Percentiles rank a stretch among this genome's conserved stretches.
Conservation (phyloP, 1,139 yeast genomes). For the Yamadazyma atlantica region DNA sequence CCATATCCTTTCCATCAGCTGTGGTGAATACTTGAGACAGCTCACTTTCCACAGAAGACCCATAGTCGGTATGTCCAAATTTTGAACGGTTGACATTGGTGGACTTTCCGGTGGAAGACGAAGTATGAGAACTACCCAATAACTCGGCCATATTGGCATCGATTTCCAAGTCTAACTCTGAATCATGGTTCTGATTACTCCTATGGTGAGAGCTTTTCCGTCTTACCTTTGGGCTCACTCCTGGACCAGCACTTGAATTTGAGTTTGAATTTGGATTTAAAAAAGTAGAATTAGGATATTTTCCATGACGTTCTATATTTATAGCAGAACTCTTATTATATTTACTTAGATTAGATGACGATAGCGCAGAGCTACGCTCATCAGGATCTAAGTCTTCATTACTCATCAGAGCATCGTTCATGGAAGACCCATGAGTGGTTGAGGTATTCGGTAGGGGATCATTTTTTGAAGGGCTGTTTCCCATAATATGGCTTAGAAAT, state of each 20-base stretch:
- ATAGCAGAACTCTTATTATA: slow-evolving; percentile 18
- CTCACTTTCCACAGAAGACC: slow-evolving; percentile 43
- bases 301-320: slow-evolving; percentile 16
- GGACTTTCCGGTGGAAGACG: slow-evolving; percentile 3
- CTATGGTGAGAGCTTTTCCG: slow-evolving; percentile 3
- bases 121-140: slow-evolving; percentile 18
- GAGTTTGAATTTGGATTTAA: slow-evolving; percentile 10
- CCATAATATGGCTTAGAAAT: slow-evolving; percentile 32
- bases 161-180: slow-evolving; percentile 41
- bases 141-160: slow-evolving; percentile 48
- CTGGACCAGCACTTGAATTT: slow-evolving; percentile 4
- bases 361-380: slow-evolving; percentile 48
- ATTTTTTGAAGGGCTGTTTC: slow-evolving; percentile 60
- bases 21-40: slow-evolving; percentile 43
- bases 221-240: neutral
- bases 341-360: slow-evolving; percentile 18
- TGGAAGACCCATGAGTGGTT: slow-evolving; percentile 15
- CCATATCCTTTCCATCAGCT: slow-evolving; percentile 33
- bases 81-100: slow-evolving; percentile 2
- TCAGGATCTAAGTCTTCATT: slow-evolving; percentile 44
- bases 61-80: slow-evolving; percentile 11
- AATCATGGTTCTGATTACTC: slow-evolving; percentile 6
- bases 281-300: slow-evolving; percentile 1
- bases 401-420: slow-evolving; percentile 17
- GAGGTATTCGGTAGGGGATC: slow-evolving; percentile 49